Evolutionary conservation across 805 yeast genomes (phyloP), one percentile per base, ranked within the genome.

Genomic region (Starmerella bombicola): DNA sequence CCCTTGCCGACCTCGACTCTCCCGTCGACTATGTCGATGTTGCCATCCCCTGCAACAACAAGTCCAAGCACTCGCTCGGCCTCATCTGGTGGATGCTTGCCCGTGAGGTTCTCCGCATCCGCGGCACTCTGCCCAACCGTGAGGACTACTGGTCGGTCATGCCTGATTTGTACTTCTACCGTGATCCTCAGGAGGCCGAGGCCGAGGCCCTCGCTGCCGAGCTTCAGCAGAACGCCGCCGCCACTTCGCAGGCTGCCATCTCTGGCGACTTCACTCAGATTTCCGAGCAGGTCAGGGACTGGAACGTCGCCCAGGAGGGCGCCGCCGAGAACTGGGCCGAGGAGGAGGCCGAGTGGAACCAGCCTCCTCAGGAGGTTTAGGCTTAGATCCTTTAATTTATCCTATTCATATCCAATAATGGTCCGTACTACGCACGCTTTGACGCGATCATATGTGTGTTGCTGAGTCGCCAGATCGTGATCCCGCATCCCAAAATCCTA

Each of bases 151-250:
- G 99, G 99, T 73, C 93, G 59, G 91, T 91, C 67, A 91, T 91
- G 98, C 97, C 97, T 70, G 99, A 91, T 76, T 79, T 91, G 70
- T 91, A 86, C 86, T 91, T 91, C 86, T 91, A 91, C 96, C 91
- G 99, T 80, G 95, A 91, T 76, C 98, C 99, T 66, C 97, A 88
- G 76, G 99, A 91, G 74, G 80, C 81, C 70, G 95, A 84, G 73
- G 74, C 76, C 60, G 76, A 71, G 58, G 72, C 69, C 55, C 76
- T 71, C 60, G 68, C 66, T 52, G 78, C 70, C 59, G 80, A 70
- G 64, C 74, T 69, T 62, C 71, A 71, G 52, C 74, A 68, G 60
- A 78, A 68, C 60, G 84, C 76, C 57, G 70, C 69, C 53, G 71
- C 76, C 62, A 50, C 38, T 37, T 42, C 40, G 35, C 48, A 47